Evolutionary conservation across 2,329 filamentous ascomycete species (phyloP).

Genomic region (Byssochlamys sp.): DNA sequence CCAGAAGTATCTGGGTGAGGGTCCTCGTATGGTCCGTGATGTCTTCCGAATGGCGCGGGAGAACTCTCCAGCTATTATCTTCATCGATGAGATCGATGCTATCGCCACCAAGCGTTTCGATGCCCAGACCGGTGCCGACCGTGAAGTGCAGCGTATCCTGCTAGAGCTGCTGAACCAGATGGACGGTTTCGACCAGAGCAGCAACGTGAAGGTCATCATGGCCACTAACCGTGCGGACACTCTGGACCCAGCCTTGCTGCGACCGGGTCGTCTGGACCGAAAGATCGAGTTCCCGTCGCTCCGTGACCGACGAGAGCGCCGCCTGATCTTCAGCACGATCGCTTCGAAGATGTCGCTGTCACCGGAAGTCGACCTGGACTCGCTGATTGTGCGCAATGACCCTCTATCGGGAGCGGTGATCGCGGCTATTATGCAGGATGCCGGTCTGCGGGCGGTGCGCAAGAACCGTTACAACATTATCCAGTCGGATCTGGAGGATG

Average conservation of each 20-base stretch:
- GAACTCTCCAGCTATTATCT: slow-evolving; percentile 96
- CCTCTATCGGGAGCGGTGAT: slow-evolving; percentile 91
- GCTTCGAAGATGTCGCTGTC: slow-evolving; percentile 93
- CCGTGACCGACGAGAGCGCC: slow-evolving; percentile 83
- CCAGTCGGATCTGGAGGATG: slow-evolving; percentile 89
- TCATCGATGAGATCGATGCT: slow-evolving; percentile 98
- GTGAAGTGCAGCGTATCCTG: slow-evolving; percentile 96
- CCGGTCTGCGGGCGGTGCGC: slow-evolving; percentile 80
- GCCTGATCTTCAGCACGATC: slow-evolving; percentile 95
- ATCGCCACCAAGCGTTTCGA: slow-evolving; percentile 99
- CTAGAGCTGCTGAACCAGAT: slow-evolving; percentile 97
- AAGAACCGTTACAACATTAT: slow-evolving; percentile 99
- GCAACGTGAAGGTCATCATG: slow-evolving; percentile 99
- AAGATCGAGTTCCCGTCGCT: slow-evolving; percentile 99
- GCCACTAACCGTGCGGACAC: slow-evolving; percentile 94
- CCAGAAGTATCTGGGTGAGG: slow-evolving; percentile 96
- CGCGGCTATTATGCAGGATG: slow-evolving; percentile 98
- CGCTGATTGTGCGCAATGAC: slow-evolving; percentile 91
- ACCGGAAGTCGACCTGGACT: slow-evolving; percentile 92
- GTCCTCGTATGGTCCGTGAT: slow-evolving; percentile 95
- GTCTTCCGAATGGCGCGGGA: slow-evolving; percentile 98
- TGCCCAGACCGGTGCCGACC: slow-evolving; percentile 91
- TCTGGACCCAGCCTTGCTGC: slow-evolving; percentile 80
- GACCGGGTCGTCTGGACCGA: slow-evolving; percentile 84
- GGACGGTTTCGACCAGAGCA: slow-evolving; percentile 98